phyloP scores from a whole-genome alignment of 768 basidiomycete genomes.

The Trametes sanguinea region DNA sequence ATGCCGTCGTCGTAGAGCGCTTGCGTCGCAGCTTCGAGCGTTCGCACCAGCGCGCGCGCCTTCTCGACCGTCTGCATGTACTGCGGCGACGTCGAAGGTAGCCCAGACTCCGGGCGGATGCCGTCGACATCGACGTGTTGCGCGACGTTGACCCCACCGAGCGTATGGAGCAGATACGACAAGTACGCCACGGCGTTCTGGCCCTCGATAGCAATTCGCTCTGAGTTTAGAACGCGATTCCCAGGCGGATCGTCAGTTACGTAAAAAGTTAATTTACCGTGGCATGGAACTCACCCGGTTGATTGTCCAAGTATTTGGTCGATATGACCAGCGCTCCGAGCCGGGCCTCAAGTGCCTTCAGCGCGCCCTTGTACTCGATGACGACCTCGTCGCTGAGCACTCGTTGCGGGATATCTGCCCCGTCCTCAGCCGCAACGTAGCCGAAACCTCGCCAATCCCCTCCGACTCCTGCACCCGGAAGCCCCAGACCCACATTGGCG shows the following conservation, averaged over 20 bases:
- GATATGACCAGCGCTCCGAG: conserved; percentile 21
- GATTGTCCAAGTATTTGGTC: conserved; percentile 19
- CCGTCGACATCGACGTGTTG: conserved; percentile 84
- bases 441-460: conserved; percentile 86
- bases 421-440: conserved; percentile 61
- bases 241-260: conserved; percentile 1
- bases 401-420: conserved; percentile 30
- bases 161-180: conserved; percentile 56
- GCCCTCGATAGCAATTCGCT: conserved; percentile 39
- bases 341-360: conserved; percentile 19
- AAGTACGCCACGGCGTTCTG: conserved; percentile 57
- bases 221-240: conserved; percentile 6
- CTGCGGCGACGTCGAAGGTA: conserved; percentile 44
- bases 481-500: conserved; percentile 67
- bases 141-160: conserved; percentile 76
- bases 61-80: conserved; percentile 69
- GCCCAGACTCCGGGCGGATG: conserved; percentile 50
- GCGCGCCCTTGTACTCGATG: conserved; percentile 19
- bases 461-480: conserved; percentile 78
- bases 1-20: conserved; percentile 73
- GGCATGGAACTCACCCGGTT: conserved; percentile 21
- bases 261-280: neutral
- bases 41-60: conserved; percentile 67
- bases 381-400: conserved; percentile 24
- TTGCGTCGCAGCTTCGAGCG: conserved; percentile 70